Base-by-base conservation (phyloP, 1,284 basidiomycete genomes). In the Caloboletus inedulis region DNA sequence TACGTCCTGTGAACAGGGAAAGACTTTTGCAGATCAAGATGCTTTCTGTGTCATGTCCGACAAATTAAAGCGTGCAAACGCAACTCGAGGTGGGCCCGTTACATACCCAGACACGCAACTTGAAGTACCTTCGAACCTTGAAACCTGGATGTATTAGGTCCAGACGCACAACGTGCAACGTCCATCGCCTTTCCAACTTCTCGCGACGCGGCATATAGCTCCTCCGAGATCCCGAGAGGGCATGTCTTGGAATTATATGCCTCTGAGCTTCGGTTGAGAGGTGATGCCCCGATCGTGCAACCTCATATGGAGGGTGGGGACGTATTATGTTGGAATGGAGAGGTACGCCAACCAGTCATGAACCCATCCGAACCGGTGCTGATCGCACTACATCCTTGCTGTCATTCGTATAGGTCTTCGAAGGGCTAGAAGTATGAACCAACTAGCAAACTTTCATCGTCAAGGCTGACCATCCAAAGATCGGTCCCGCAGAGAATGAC, bases 301-400 rank as follows among this genome's bases (percentile, higher is more conserved):
- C 94, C 94, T n/a, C 85, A 94, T 49, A 68, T 69, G 13, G 60
- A 69, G 29, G 70, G 70, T 13, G 82, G 79, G 4, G 80, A 87
- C 56, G 68, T 91, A 2, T 69, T 96, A 18, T 94, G 89, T 59
- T 95, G 91, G 90, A 96, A 96, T 66, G 93, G 93, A 53, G 93
- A 96, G 77, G 90, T 88, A 59, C 57, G 77, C 72, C 29, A 31
- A 33, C 46, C 10, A 5, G 7, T 25, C 37, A 21, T 27, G 13
- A 31, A 35, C 19, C 19, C 21, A 39, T 30, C 30, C 7, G 18
- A 40, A 29, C 30, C 7, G 27, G 12, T 49, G 25, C 39, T 43
- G 25, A 54, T 51, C 34, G 23, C 19, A 36, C 31, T 10, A 27
- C 21, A 45, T 52, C 19, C 36, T 43, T 35, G 16, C 13, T 7